Conservation (phyloP, 345 rosid species). For the Heritiera fomes region DNA sequence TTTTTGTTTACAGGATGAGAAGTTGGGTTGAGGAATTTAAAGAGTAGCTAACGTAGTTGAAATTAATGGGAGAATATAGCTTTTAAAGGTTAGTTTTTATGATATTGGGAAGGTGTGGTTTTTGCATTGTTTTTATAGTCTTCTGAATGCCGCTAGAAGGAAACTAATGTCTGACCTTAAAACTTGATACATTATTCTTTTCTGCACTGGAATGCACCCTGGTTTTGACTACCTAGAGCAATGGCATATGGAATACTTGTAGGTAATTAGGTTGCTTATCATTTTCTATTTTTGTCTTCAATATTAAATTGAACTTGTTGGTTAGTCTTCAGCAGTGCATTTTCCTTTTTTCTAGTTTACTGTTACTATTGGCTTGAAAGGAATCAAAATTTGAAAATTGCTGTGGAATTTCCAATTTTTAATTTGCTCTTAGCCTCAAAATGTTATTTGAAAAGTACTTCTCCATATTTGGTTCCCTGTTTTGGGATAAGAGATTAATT, state of each 20-base stretch:
- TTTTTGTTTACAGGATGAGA: neutral
- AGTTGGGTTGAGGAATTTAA: neutral
- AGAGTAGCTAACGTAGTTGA: neutral
- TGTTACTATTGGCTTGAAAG: neutral
- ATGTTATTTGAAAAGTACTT: neutral
- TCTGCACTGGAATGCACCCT: neutral
- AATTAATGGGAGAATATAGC: neutral
- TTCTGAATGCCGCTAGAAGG: no score
- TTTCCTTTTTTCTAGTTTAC: neutral
- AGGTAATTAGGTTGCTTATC: neutral
- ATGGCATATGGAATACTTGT: neutral
- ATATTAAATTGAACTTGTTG: neutral
- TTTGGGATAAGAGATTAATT: neutral
- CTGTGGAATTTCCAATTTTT: neutral
- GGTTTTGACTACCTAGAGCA: neutral
- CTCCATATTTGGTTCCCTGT: neutral
- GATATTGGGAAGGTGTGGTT: neutral
- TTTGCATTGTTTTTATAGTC: neutral
- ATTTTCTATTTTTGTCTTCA: neutral
- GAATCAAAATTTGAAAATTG: neutral
- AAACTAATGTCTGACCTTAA: conserved; percentile 3
- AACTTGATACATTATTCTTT: neutral
- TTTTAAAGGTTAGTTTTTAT: neutral
- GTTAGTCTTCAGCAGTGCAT: neutral
- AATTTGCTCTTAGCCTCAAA: neutral